phyloP scores from a whole-genome alignment of 805 yeast species.

The Candida glaebosa region DNA sequence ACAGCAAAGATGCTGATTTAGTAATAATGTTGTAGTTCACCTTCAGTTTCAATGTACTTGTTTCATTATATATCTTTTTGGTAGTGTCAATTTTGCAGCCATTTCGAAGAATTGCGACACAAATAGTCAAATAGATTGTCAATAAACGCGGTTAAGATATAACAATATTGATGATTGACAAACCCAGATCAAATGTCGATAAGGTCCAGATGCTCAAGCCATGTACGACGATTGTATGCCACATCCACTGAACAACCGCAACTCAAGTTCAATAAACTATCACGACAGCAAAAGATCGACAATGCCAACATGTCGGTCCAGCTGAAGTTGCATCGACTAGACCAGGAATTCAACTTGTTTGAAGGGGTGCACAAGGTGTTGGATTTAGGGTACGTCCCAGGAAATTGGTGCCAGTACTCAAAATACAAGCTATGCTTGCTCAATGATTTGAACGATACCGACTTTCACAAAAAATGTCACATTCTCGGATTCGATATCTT shows the following conservation, averaged over 20 bases:
- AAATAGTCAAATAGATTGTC: too few relatives aligned
- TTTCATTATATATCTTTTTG: too few relatives aligned
- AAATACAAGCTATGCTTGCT: slow-evolving; percentile 22
- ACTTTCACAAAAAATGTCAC: slow-evolving; percentile 28
- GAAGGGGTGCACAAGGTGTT: slow-evolving; percentile 26
- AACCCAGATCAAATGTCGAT: too few relatives aligned
- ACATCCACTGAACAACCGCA: slow-evolving; percentile 3
- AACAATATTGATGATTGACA: too few relatives aligned
- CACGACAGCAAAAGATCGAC: slow-evolving; percentile 24
- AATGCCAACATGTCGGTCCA: slow-evolving; percentile 20
- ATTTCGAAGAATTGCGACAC: too few relatives aligned
- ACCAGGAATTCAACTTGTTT: slow-evolving; percentile 25
- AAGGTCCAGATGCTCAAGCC: slow-evolving; percentile 1
- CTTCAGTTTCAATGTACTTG: too few relatives aligned
- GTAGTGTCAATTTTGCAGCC: too few relatives aligned
- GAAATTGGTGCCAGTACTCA: slow-evolving; percentile 37
- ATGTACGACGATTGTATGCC: not conserved
- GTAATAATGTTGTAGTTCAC: too few relatives aligned
- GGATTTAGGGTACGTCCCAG: slow-evolving; percentile 41
- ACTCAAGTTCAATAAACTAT: slow-evolving; percentile 7
- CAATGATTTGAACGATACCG: slow-evolving; percentile 22
- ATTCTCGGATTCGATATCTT: slow-evolving; percentile 54
- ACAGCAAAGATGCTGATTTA: too few relatives aligned
- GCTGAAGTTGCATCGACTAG: slow-evolving; percentile 25
- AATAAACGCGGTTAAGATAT: too few relatives aligned